Evolutionary conservation across 192 early-diverging fungal species (phyloP), one percentile per base, ranked within the genome.

Genomic region (Mycoemilia scoparia): DNA sequence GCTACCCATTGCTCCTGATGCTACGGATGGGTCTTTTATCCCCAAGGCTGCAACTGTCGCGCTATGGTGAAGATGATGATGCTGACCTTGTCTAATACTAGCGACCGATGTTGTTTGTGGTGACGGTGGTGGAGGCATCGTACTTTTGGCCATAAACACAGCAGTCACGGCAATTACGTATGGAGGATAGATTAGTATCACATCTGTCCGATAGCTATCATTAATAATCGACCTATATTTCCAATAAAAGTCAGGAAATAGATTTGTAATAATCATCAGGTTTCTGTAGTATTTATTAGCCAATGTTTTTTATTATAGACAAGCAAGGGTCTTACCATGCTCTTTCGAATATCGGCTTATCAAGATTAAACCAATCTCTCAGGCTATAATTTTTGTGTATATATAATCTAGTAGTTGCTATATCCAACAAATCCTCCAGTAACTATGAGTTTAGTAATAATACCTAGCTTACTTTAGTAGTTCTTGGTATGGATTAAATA

Each of bases 401-500:
- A n/a, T n/a, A n/a, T n/a, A n/a, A n/a, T n/a, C n/a, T n/a, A n/a
- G n/a, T 11, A 34, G 12, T 14, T 28, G 25, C 13, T 10, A 21
- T n/a, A 13, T 7, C 5, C 7, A 21, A 12, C 3, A 38, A 3
- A 38, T 8, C 26, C 8, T 9, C 8, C 26, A 27, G 26, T 9
- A 8, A n/a, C 26, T n/a, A 27, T 27, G 26, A 8, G n/a, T 27
- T 27, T 27, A 8, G 26, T 9, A 27, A 13, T 11, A 4, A 17
- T 41, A 45, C 60, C 64, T 69, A 12, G 72, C 79, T 35, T 63
- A 71, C 43, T 78, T 62, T 1, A 65, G 71, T 2, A 93, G 60
- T 3, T 77, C 66, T 15, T 76, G 71, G 45, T 90, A 93, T 5
- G 89, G 85, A 43, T 93, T 86, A 47, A 73, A 86, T 0, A 87